phyloP scores from a whole-genome alignment of 306 rosid genomes.

The Medicago lupulina region DNA sequence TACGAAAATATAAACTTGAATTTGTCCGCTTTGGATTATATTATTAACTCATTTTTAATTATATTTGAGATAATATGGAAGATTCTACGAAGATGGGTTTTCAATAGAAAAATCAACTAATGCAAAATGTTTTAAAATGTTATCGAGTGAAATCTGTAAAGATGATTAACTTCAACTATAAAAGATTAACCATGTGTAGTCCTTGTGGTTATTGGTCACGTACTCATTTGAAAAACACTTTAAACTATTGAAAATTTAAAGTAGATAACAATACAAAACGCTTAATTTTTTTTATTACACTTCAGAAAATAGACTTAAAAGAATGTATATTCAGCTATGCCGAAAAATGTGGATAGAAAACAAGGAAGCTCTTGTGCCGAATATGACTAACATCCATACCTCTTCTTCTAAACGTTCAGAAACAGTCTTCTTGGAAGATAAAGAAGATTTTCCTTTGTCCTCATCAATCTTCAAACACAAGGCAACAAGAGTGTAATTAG shows the following conservation, averaged over 20 bases:
- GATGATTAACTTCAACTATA: too few relatives aligned
- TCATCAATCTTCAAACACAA: slow-evolving; percentile 66
- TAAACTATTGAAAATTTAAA: not conserved
- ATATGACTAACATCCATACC: slow-evolving; percentile 54
- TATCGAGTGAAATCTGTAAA: slow-evolving; percentile 13
- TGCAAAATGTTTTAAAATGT: slow-evolving; percentile 2
- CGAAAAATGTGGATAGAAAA: slow-evolving; percentile 22
- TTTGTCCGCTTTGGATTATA: not conserved
- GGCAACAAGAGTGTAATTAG: slow-evolving; percentile 33
- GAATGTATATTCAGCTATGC: not conserved
- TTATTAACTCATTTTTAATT: not conserved
- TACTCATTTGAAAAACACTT: not conserved
- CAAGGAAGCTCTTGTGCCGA: slow-evolving; percentile 25
- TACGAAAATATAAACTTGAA: not conserved
- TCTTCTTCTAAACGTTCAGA: slow-evolving; percentile 87
- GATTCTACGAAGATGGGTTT: slow-evolving; percentile 17
- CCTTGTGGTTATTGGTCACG: not conserved
- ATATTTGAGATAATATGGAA: slow-evolving; percentile 12
- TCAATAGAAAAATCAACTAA: slow-evolving; percentile 21
- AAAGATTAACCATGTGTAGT: not conserved
- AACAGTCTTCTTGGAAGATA: slow-evolving; percentile 61
- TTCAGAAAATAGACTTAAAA: not conserved
- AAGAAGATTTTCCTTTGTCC: slow-evolving; percentile 78
- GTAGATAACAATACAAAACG: slow-evolving; percentile 24
- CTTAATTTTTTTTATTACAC: not conserved